Conservation (phyloP, 768 basidiomycete genomes). For the Boletus sp. region DNA sequence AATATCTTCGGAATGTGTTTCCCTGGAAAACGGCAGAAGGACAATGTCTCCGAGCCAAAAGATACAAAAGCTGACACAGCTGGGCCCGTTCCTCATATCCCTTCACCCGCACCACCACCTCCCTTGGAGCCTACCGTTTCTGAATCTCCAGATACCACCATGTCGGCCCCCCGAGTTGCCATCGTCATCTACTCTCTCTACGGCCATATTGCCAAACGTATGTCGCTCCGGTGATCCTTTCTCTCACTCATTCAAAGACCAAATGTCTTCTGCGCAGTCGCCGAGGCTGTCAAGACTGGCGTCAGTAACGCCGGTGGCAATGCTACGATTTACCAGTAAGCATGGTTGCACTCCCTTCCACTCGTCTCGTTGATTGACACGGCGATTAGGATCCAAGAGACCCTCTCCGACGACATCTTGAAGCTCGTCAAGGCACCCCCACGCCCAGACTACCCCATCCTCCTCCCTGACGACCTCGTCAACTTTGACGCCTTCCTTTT, state of each 20-base stretch:
- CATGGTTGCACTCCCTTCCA: neutral
- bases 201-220: constrained; percentile 47
- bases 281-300: constrained; percentile 38
- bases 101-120: neutral
- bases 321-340: constrained; percentile 48
- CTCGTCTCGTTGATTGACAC: neutral
- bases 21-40: constrained; percentile 36
- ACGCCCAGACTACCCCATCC: constrained; percentile 55
- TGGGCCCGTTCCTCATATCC: neutral
- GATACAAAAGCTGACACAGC: constrained; percentile 10
- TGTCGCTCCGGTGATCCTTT: constrained; percentile 10
- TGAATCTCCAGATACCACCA: neutral
- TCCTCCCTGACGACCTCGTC: constrained; percentile 31
- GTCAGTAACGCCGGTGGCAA: constrained; percentile 41
- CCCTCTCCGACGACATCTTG: constrained; percentile 69
- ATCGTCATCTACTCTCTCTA: constrained; percentile 51
- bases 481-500: constrained; percentile 43
- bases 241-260: neutral
- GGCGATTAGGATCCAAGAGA: constrained; percentile 67
- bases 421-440: constrained; percentile 66
- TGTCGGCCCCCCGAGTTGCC: constrained; percentile 37
- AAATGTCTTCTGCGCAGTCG: constrained; percentile 17
- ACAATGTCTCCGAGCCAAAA: constrained; percentile 31
- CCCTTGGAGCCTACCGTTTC: neutral
- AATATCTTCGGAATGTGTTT: constrained; percentile 34